phyloP scores from a whole-genome alignment of 75 land plant genomes.

The Pinus albicaulis region DNA sequence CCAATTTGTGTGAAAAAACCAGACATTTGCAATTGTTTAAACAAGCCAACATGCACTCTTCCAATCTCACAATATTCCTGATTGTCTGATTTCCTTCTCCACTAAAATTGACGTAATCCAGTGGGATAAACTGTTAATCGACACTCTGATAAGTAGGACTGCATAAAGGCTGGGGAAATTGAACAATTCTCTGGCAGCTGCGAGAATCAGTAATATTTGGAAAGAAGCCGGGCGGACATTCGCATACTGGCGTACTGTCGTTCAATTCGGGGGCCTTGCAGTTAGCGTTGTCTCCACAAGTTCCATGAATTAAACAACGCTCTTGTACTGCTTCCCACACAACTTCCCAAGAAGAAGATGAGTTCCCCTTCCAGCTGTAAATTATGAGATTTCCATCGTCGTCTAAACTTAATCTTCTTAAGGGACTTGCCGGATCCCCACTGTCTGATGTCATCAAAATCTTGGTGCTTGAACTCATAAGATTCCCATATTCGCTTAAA shows the following conservation, averaged over 20 bases:
- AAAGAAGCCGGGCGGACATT: conserved; percentile 36
- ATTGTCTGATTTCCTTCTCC: neutral
- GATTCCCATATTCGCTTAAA: no score
- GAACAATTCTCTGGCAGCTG: neutral
- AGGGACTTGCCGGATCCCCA: conserved; percentile 10
- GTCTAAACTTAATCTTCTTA: conserved; percentile 43
- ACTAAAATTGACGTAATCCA: conserved; percentile 43
- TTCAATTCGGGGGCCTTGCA: conserved; percentile 12
- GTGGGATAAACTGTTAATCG: conserved; percentile 27
- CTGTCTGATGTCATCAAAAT: conserved; percentile 34
- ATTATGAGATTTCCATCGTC: conserved; percentile 22
- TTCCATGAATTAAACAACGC: neutral
- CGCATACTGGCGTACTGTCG: conserved; percentile 3
- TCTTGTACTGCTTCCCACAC: neutral
- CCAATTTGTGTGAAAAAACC: conserved; percentile 28
- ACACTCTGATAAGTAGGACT: no score
- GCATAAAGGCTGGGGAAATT: neutral
- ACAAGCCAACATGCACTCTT: conserved; percentile 21
- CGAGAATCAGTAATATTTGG: no score
- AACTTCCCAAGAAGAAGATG: neutral
- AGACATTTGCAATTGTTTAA: conserved; percentile 11
- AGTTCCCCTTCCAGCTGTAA: conserved; percentile 13
- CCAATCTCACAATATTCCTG: neutral
- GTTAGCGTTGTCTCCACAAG: neutral
- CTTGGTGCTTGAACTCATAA: conserved; percentile 16